These are phyloP conservation scores for Suillus clintonianus DNA, from an alignment of 768 basidiomycete genomes.

Conservation along the genomic window DNA sequence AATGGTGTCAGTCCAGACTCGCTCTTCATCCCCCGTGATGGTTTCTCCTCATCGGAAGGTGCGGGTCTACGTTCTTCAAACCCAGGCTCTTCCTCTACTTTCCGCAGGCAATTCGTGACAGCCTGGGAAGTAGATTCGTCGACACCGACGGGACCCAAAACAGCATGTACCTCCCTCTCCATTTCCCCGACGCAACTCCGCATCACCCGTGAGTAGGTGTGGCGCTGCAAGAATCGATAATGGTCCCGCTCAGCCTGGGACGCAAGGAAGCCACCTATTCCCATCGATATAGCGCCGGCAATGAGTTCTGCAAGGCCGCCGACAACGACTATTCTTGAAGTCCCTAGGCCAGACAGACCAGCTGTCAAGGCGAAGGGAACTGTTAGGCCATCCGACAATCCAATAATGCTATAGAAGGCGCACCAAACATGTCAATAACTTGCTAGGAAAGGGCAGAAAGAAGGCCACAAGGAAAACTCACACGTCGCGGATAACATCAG, in stretches of 20 bases:
- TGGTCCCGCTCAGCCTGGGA: conserved; percentile 97
- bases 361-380: conserved; percentile 92
- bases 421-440: conserved; percentile 5
- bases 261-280: conserved; percentile 96
- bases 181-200: conserved; percentile 93
- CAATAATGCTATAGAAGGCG: conserved; percentile 63
- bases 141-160: conserved; percentile 89
- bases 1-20: conserved; percentile 91
- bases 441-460: neutral
- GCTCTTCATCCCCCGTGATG: conserved; percentile 63
- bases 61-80: conserved; percentile 16
- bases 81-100: conserved; percentile 55
- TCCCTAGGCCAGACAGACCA: conserved; percentile 85
- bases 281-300: conserved; percentile 97
- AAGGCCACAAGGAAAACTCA: conserved; percentile 36
- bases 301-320: conserved; percentile 96
- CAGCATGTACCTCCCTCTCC: conserved; percentile 89
- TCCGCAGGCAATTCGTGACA: conserved; percentile 75
- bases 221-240: conserved; percentile 76
- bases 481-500: conserved; percentile 88
- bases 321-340: conserved; percentile 88
- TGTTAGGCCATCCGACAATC: conserved; percentile 88
- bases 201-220: conserved; percentile 79
- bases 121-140: conserved; percentile 78
- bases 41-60: conserved; percentile 54